phyloP scores from a whole-genome alignment of 495 filamentous ascomycete genomes.

The Chaetomium cochliodes region DNA sequence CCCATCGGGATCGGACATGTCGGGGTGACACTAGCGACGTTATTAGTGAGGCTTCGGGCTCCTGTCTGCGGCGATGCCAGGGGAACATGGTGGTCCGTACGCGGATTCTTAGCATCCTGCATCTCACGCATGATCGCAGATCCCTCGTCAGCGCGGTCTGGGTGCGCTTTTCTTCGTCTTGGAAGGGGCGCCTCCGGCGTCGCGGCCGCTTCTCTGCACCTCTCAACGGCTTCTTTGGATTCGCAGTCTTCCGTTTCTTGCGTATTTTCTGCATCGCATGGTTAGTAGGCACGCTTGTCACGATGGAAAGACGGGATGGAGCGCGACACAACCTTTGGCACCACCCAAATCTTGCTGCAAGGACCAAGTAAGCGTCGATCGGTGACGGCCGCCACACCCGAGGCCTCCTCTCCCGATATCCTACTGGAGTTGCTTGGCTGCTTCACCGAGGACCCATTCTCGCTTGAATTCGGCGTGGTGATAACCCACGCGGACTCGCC shows the following conservation, averaged over 20 bases:
- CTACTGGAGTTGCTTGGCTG: not conserved
- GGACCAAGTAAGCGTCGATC: not conserved
- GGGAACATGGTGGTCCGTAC: constrained; percentile 16
- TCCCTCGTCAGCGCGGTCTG: constrained; percentile 31
- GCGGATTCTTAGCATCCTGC: constrained; percentile 32
- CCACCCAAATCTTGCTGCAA: not conserved
- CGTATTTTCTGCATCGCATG: not conserved
- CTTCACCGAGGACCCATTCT: not conserved
- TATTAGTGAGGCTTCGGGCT: not conserved
- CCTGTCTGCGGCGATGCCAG: not conserved
- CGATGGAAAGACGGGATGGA: not conserved
- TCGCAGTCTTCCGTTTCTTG: constrained; percentile 24
- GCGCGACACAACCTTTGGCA: not conserved
- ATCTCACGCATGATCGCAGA: constrained; percentile 34
- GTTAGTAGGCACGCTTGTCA: not conserved
- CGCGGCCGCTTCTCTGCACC: constrained; percentile 12
- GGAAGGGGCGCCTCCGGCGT: constrained; percentile 25
- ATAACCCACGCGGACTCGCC: constrained; percentile 9
- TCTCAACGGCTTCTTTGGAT: not conserved
- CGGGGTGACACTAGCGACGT: constrained; percentile 25
- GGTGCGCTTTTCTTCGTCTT: constrained; percentile 25
- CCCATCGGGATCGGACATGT: constrained; percentile 23
- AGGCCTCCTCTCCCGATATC: not conserved
- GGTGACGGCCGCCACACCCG: not conserved
- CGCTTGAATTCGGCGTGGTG: constrained; percentile 9